A percentile compares a stretch with the other conserved stretches of the same genome.
Conservation (phyloP, 768 basidiomycete genomes). For the Termitomyces bulborhizus region DNA sequence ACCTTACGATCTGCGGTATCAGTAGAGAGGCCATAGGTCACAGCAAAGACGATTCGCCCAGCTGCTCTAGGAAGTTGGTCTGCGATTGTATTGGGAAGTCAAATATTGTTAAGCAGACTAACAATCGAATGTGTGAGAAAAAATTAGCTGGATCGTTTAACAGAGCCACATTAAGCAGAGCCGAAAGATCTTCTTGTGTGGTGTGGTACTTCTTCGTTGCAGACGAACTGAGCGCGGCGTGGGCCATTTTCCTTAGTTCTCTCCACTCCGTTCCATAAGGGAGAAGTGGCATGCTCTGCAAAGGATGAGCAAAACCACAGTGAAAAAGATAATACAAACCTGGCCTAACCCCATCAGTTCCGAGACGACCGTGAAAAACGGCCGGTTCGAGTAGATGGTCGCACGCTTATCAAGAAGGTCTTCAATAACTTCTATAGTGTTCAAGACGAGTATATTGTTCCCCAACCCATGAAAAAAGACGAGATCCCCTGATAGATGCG, state of each 20-base stretch:
- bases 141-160: background rate
- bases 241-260: background rate
- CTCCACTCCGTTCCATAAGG: background rate
- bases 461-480: background rate
- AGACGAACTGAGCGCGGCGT: background rate
- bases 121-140: background rate
- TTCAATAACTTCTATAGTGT: background rate
- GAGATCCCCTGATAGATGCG: background rate
- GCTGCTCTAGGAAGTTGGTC: background rate
- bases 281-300: background rate
- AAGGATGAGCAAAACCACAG: background rate
- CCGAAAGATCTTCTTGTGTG: background rate
- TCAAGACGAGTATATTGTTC: background rate
- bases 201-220: background rate
- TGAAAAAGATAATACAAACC: background rate
- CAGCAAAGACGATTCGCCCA: background rate
- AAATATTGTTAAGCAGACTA: background rate
- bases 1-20: background rate
- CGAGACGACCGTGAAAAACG: background rate
- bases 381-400: background rate
- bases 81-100: background rate
- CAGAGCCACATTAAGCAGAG: background rate
- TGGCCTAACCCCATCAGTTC: background rate
- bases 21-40: background rate
- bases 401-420: background rate